Conservation (phyloP, 2,329 filamentous ascomycete species). For the Rutstroemia sp. region DNA sequence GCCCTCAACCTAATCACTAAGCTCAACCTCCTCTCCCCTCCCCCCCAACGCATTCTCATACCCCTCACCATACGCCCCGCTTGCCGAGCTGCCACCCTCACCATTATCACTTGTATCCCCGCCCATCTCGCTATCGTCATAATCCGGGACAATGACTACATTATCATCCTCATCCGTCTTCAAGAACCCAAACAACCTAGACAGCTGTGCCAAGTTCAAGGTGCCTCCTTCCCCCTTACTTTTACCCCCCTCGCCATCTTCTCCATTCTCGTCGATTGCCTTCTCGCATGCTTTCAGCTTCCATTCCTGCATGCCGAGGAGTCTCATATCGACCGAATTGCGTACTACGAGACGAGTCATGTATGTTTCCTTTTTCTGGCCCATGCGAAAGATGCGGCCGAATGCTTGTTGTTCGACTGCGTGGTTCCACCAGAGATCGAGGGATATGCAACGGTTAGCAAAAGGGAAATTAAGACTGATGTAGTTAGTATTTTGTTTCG, state of each 20-base stretch:
- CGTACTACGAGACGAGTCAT: conserved; percentile 50
- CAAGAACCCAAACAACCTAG: conserved; percentile 39
- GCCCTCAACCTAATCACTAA: too few species aligned
- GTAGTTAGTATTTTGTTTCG: neutral
- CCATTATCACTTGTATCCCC: conserved; percentile 36
- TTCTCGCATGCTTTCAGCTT: conserved; percentile 43
- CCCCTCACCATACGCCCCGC: neutral
- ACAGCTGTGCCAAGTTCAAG: conserved; percentile 32
- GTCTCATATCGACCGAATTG: conserved; percentile 49
- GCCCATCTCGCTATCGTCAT: conserved; percentile 39
- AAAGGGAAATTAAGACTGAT: conserved; percentile 48
- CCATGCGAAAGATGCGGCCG: conserved; percentile 54
- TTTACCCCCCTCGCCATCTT: neutral
- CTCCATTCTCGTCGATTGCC: conserved; percentile 21
- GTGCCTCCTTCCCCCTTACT: conserved; percentile 14
- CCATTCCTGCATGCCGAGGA: conserved; percentile 46
- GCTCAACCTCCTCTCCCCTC: neutral
- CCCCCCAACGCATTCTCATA: neutral
- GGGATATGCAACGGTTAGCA: conserved; percentile 38
- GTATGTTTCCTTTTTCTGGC: conserved; percentile 52
- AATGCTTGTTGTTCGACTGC: conserved; percentile 53
- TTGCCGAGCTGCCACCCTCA: neutral
- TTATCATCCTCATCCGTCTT: conserved; percentile 31
- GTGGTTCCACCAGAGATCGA: conserved; percentile 33
- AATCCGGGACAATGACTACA: conserved; percentile 12